phyloP scores from a whole-genome alignment of 495 filamentous ascomycete species.

The Penicillium cataractarum region DNA sequence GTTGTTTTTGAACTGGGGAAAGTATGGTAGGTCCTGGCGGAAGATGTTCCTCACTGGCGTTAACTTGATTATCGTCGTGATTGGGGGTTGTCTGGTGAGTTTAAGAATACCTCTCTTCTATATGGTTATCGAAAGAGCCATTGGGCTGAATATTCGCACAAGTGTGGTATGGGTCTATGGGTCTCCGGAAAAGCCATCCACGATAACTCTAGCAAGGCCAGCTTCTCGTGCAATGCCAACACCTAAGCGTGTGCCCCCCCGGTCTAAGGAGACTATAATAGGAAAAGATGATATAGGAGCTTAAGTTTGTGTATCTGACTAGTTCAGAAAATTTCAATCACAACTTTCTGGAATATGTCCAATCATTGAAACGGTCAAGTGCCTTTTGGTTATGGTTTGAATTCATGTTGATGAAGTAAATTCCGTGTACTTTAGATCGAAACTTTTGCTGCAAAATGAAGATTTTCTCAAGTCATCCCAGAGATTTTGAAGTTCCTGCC shows the following conservation, averaged over 20 bases:
- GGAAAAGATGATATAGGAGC: too few species aligned
- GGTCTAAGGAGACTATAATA: too few species aligned
- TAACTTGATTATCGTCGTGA: conserved; percentile 33
- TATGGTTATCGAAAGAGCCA: background rate
- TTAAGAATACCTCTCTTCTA: background rate
- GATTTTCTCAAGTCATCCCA: too few species aligned
- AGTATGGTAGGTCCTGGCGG: conserved; percentile 20
- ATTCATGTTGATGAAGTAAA: too few species aligned
- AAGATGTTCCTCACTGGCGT: conserved; percentile 39
- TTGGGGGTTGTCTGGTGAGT: conserved; percentile 21
- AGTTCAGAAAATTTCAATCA: too few species aligned
- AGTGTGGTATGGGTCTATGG: conserved; percentile 47
- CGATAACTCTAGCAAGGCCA: conserved; percentile 31
- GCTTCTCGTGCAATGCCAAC: conserved; percentile 34
- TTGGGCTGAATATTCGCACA: background rate
- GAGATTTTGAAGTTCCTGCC: too few species aligned
- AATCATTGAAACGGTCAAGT: too few species aligned
- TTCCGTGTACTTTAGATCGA: too few species aligned
- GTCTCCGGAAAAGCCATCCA: conserved; percentile 46
- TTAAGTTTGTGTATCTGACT: too few species aligned
- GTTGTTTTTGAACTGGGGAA: conserved; percentile 42
- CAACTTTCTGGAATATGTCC: too few species aligned
- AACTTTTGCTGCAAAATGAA: too few species aligned
- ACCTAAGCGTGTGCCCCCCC: background rate
- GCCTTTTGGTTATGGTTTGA: too few species aligned